These are phyloP conservation scores for Quercus ilex DNA, from an alignment of 306 rosid species.

Conservation along the genomic window DNA sequence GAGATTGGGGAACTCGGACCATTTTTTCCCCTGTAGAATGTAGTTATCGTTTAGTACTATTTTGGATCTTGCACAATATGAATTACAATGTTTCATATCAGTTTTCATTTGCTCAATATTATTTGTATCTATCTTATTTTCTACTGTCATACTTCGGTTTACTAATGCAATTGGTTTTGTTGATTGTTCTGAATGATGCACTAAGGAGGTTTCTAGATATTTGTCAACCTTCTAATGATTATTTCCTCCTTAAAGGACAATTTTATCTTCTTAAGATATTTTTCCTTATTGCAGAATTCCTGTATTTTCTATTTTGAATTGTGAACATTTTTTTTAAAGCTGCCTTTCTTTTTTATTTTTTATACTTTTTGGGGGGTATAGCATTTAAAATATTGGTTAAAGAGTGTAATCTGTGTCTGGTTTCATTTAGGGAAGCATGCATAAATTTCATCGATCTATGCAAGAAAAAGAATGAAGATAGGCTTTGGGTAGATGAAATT, in stretches of 20 bases:
- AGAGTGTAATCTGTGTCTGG: constrained; percentile 11
- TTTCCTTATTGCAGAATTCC: not conserved
- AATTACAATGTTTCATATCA: not conserved
- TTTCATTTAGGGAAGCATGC: constrained; percentile 82
- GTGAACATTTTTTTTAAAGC: not conserved
- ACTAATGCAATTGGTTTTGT: not conserved
- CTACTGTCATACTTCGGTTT: not conserved
- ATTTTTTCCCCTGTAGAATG: not conserved
- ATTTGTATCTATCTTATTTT: not conserved
- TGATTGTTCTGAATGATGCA: not conserved
- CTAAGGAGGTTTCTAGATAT: not conserved
- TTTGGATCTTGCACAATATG: not conserved
- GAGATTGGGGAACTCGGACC: not conserved
- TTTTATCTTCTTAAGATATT: not conserved
- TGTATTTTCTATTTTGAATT: not conserved
- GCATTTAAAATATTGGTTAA: constrained; percentile 1
- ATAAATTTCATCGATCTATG: constrained; percentile 74
- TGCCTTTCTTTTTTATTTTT: not conserved
- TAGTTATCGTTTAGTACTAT: not conserved
- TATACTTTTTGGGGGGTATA: not conserved
- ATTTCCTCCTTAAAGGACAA: not conserved
- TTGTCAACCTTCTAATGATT: not conserved
- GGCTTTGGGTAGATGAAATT: constrained; percentile 89
- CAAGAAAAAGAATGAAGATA: constrained; percentile 93
- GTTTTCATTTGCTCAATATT: not conserved